Evolutionary conservation across 2,329 filamentous ascomycete species (phyloP), one percentile per base, ranked within the genome.

Genomic region (Myriosclerotinia curreyana): DNA sequence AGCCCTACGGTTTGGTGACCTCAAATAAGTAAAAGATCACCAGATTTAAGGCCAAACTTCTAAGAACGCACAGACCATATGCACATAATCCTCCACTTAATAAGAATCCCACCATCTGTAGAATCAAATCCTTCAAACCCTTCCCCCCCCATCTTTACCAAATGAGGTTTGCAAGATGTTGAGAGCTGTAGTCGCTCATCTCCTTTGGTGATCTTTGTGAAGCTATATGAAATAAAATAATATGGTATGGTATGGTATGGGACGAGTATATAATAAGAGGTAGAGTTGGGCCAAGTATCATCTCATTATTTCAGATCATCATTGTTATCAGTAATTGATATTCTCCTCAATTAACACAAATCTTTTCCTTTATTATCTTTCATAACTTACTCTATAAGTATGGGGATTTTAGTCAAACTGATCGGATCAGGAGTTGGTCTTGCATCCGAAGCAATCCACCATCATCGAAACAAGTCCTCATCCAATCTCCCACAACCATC

Each of bases 381-480:
- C 22, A 28, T n/a, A 31, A 31, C 28, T 31, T 31, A 31, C 2
- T 31, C 28, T 44, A 55, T 22, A 55, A 55, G 3, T 5, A 72
- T 72, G 69, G 65, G 67, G n/a, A 62, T 55, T 12, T 52, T 72
- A 42, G 65, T 71, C 25, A 68, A 65, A 49, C 65, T 71, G 40
- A 60, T 72, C 15, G 71, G 69, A 8, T 66, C 67, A 36, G 70
- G 71, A 31, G 70, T 73, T 42, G 70, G 71, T 20, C 68, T 72
- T 15, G 71, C 69, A 20, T 70, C 69, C 2, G 71, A 73, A 65
- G 66, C 68, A n/a, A 66, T 69, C 17, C 53, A 64, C 1, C 28
- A 65, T 40, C 62, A 60, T 31, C 69, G 67, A 62, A 59, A 62
- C 4, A 54, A 66, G 15, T 60, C 66, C 40, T 58, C 60, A 15